Base-by-base conservation (phyloP, 148 eudicot species). In the Beta vulgaris region DNA sequence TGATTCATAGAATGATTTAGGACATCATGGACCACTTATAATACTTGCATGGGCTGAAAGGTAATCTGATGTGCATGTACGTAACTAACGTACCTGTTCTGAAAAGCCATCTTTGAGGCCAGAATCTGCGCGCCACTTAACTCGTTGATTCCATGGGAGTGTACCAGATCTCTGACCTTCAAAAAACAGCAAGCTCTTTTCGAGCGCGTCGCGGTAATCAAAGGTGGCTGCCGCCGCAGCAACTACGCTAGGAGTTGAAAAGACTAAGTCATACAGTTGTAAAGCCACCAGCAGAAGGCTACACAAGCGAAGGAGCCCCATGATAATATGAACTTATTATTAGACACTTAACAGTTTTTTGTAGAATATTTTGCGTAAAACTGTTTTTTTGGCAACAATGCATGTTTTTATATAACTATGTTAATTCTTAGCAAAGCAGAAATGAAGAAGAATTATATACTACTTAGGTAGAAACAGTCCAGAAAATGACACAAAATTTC, bases 131-230 rank as follows among this genome's bases (percentile, higher is more conserved):
- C 98, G 95, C 98, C 98, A 93, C n/a, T 83, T 75, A 31, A 91
- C 90, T 0, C 89, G 79, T 60, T 83, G 89, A 73, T 79, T 77
- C 0, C 31, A 6, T 0, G 95, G 97, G 29, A 93, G 82, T 74
- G 75, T 81, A 2, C 98, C 98, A 0, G 98, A 93, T 68, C 95
- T 82, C 68, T 93, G 98, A 7, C 95, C 98, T 80, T 93, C 98
- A 59, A 90, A 93, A 66, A 90, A 93, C 85, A 87, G 28, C 77
- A 93, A 79, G 59, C 84, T 90, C 81, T 91, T 91, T 62, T 83
- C 85, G 26, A 90, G 81, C 48, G 98, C 98, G 7, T 86, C 90
- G 1, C 88, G 74, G 28, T 93, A 93, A 62, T 93, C 84, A 34
- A 85, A 92, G 2, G 23, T 16, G 7, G 37, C 15, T 5, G 79